These are phyloP conservation scores for Ogataea saltuana DNA, from an alignment of 805 yeast species.

Conservation along the genomic window DNA sequence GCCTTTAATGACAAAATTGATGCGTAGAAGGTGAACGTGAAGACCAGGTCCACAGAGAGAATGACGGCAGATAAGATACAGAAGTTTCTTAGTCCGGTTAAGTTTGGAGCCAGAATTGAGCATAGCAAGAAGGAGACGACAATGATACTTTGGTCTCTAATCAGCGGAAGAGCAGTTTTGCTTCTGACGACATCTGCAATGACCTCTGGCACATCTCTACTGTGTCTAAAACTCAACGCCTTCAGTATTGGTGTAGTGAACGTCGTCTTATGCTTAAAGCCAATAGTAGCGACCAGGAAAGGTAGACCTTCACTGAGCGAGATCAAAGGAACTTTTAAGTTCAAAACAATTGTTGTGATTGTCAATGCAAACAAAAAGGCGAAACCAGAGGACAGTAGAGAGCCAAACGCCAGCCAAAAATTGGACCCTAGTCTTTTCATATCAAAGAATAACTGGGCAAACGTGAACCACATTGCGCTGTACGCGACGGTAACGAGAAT, in stretches of 20 bases:
- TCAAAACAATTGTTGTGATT: conserved; percentile 55
- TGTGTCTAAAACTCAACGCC: conserved; percentile 34
- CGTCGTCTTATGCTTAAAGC: conserved; percentile 81
- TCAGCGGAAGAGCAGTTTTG: conserved; percentile 50
- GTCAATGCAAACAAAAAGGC: conserved; percentile 81
- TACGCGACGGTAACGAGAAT: conserved; percentile 79
- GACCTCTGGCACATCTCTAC: conserved; percentile 34
- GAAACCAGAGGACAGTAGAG: conserved; percentile 74
- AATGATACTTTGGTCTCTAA: conserved; percentile 77
- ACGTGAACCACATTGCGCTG: conserved; percentile 82
- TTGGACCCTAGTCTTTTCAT: conserved; percentile 79
- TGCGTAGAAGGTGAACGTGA: conserved; percentile 78
- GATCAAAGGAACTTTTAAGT: conserved; percentile 64
- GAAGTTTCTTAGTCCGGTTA: conserved; percentile 78
- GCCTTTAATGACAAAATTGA: conserved; percentile 85
- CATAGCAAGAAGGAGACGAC: conserved; percentile 70
- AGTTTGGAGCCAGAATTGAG: conserved; percentile 60
- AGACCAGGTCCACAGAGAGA: conserved; percentile 65
- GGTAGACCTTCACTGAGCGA: conserved; percentile 90
- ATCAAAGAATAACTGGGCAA: conserved; percentile 70
- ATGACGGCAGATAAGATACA: conserved; percentile 73
- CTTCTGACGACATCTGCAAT: conserved; percentile 32
- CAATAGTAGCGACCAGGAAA: conserved; percentile 86
- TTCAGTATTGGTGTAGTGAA: conserved; percentile 62
- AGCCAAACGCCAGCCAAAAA: conserved; percentile 82